Percentiles rank a stretch among this genome's conserved stretches.
Evolutionary conservation across 129 eudicot genomes (phyloP).

Genomic region (Saussurea involucrata): DNA sequence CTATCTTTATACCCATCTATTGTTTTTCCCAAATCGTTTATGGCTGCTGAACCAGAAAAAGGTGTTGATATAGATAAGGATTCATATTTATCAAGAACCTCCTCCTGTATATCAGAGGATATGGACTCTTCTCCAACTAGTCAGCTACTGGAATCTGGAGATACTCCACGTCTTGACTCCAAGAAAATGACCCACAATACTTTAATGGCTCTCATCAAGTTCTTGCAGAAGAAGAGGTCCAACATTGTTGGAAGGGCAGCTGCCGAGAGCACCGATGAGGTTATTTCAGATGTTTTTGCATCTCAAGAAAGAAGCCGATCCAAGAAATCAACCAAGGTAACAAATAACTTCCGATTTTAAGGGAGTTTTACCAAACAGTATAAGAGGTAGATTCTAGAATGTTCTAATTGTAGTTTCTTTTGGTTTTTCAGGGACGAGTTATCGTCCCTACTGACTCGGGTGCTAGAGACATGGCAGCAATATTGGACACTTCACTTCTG

Average conservation of each 20-base stretch:
- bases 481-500: constrained; percentile 86
- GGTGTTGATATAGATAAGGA: constrained; percentile 57
- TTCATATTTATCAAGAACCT: constrained; percentile 59
- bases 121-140: constrained; percentile 55
- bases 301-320: constrained; percentile 45
- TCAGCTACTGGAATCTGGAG: constrained; percentile 55
- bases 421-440: constrained; percentile 56
- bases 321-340: constrained; percentile 75
- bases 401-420: constrained; percentile 25
- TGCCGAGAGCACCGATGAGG: constrained; percentile 96
- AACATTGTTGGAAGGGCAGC: constrained; percentile 88
- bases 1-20: constrained; percentile 85
- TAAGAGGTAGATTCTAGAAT: background rate
- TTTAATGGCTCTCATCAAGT: constrained; percentile 85
- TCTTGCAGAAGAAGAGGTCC: constrained; percentile 77
- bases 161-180: constrained; percentile 52
- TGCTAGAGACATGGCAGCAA: constrained; percentile 85
- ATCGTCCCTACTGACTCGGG: constrained; percentile 57
- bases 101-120: constrained; percentile 76
- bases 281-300: constrained; percentile 77
- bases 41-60: constrained; percentile 58
- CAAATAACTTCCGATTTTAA: background rate
- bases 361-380: background rate
- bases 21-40: constrained; percentile 57
- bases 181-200: constrained; percentile 90